Evolutionary conservation across 225 moss, liverwort and hornwort species (phyloP), one percentile per base, ranked within the genome.

Genomic region (Sphagnum tenellum): DNA sequence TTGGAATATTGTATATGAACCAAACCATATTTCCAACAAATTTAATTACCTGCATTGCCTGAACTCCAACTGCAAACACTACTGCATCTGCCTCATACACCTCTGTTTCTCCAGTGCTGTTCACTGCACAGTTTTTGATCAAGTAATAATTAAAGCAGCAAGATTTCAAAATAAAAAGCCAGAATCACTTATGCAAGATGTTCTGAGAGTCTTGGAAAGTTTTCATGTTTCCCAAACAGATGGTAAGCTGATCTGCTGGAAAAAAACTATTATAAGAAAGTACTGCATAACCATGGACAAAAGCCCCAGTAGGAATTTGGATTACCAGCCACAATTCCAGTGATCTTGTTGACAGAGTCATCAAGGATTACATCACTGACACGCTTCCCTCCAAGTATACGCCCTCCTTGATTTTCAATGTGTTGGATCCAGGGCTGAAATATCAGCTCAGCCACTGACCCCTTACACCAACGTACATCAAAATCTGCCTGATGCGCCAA

Each of bases 401-500:
- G 70, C 52, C 81, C 82, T n/a, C 86, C 86, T 72, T 69, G 77
- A 58, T 75, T 72, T 55, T 67, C 74, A 63, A 86, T 75, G 5
- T 66, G 12, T 49, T 79, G 73, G 69, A 86, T 77, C 86, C 86
- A 86, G 50, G 86, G 86, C 63, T 82, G 79, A 61, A 86, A 86
- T 48, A 86, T 82, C 49, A 66, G 60, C 79, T 86, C 86, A 56
- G 86, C 82, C 2, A 86, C 77, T 5, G 86, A 80, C 55, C 79
- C 79, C 46, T 76, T 86, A 55, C 86, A 86, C 86, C 86, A 86
- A 68, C 86, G 82, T 12, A 86, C 86, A 69, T 86, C 86, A 67
- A 86, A 86, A 62, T 86, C 86, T 60, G 86, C 79, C 73, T 86
- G 86, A 54, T 86, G 86, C 44, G 86, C 86, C 73, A 86, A 71